Evolutionary conservation across 202 grass and related monocot species (phyloP).

Genomic region (Digitaria exilis): DNA sequence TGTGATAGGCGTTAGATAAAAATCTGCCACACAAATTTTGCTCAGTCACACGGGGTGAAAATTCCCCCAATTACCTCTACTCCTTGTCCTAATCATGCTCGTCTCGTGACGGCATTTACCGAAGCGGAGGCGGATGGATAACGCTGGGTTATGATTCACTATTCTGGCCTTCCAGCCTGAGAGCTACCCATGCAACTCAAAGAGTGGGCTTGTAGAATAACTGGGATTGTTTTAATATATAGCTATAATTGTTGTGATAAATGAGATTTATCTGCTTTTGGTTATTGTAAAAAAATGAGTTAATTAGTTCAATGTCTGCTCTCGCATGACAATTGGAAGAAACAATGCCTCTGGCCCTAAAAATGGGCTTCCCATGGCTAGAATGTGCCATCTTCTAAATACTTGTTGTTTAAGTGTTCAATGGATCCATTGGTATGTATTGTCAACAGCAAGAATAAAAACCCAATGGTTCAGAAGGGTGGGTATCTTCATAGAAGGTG

Average conservation of each 20-base stretch:
- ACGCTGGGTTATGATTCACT: too few species aligned
- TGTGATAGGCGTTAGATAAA: too few species aligned
- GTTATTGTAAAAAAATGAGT: not conserved
- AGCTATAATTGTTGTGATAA: not conserved
- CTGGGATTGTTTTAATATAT: too few species aligned
- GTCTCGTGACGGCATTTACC: too few species aligned
- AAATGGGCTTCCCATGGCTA: not conserved
- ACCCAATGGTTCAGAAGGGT: not conserved
- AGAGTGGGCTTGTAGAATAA: not conserved
- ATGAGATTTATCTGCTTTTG: not conserved
- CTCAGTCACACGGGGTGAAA: too few species aligned
- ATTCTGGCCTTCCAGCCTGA: not conserved
- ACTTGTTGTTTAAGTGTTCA: not conserved
- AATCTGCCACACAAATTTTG: too few species aligned
- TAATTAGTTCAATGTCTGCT: not conserved
- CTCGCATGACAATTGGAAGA: not conserved
- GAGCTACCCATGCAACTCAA: not conserved
- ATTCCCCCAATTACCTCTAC: too few species aligned
- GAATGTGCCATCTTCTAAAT: conserved; percentile 5
- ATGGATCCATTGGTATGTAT: not conserved
- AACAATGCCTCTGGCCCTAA: not conserved
- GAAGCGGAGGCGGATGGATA: too few species aligned
- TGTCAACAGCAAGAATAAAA: not conserved
- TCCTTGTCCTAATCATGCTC: too few species aligned
- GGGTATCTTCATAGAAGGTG: not conserved